These are phyloP conservation scores for Amaranthus palmeri DNA, from an alignment of 148 eudicot species.

Conservation along the genomic window DNA sequence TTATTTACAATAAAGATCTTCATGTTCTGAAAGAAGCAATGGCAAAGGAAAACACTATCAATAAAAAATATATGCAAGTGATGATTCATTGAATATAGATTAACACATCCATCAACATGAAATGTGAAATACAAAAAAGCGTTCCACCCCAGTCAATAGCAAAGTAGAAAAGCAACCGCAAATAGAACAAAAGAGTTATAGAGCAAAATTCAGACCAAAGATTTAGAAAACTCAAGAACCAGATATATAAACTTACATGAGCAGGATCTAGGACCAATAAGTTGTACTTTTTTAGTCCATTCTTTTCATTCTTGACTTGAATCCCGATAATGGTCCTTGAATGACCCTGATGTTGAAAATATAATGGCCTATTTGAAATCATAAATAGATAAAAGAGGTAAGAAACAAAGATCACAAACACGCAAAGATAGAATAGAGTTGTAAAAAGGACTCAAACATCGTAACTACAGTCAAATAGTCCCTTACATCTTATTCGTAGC, in stretches of 20 bases:
- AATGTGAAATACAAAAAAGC: not conserved
- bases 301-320: slow-evolving; percentile 53
- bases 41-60: not conserved
- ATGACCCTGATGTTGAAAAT: slow-evolving; percentile 95
- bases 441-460: not conserved
- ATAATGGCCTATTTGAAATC: slow-evolving; percentile 65
- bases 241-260: slow-evolving; percentile 47
- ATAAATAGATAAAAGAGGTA: not conserved
- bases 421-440: not conserved
- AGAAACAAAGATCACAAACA: not conserved
- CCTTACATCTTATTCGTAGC: slow-evolving; percentile 74
- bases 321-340: slow-evolving; percentile 95
- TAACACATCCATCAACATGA: not conserved
- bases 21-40: no score
- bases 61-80: not conserved
- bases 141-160: not conserved
- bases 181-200: not conserved
- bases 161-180: not conserved
- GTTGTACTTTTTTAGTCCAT: slow-evolving; percentile 53
- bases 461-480: slow-evolving; percentile 1
- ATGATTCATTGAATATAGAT: not conserved
- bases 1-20: no score
- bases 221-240: not conserved
- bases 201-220: not conserved
- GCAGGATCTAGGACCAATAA: slow-evolving; percentile 77